phyloP scores from a whole-genome alignment of 148 eudicot species.

The Cornus controversa region DNA sequence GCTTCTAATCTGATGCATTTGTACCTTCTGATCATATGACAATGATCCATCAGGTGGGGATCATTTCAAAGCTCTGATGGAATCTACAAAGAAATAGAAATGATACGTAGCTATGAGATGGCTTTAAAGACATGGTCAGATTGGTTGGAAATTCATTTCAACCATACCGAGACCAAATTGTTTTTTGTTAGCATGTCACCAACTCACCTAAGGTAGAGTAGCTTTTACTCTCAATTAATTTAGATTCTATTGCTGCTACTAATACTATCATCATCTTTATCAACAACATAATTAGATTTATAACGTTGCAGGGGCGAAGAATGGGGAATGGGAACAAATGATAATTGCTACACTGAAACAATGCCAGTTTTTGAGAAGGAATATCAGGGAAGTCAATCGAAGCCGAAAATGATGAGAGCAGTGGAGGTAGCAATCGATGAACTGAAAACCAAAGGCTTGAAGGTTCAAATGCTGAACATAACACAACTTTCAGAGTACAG shows the following conservation, averaged over 20 bases:
- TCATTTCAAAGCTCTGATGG: conserved; percentile 51
- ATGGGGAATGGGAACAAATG: conserved; percentile 26
- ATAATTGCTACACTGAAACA: conserved; percentile 32
- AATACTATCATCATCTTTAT: too few relatives aligned
- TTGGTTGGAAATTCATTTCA: conserved; percentile 74
- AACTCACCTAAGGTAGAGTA: conserved; percentile 63
- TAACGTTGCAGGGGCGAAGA: conserved; percentile 28
- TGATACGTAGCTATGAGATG: conserved; percentile 73
- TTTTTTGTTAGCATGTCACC: conserved; percentile 85
- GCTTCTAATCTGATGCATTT: background rate
- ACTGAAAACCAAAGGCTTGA: conserved; percentile 23
- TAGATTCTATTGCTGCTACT: too few relatives aligned
- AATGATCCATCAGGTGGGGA: conserved; percentile 54
- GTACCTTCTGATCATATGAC: background rate
- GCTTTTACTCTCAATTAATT: too few relatives aligned
- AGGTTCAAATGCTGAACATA: conserved; percentile 28
- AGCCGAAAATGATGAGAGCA: conserved; percentile 29
- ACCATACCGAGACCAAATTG: conserved; percentile 50
- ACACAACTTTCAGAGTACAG: conserved; percentile 36
- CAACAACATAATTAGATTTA: too few relatives aligned
- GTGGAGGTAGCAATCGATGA: conserved; percentile 25
- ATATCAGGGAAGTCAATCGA: conserved; percentile 20
- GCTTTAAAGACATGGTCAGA: conserved; percentile 79
- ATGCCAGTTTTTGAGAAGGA: conserved; percentile 22
- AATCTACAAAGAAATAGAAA: conserved; percentile 61